Conservation (phyloP, 1,284 basidiomycete species). For the Fomes fomentarius region DNA sequence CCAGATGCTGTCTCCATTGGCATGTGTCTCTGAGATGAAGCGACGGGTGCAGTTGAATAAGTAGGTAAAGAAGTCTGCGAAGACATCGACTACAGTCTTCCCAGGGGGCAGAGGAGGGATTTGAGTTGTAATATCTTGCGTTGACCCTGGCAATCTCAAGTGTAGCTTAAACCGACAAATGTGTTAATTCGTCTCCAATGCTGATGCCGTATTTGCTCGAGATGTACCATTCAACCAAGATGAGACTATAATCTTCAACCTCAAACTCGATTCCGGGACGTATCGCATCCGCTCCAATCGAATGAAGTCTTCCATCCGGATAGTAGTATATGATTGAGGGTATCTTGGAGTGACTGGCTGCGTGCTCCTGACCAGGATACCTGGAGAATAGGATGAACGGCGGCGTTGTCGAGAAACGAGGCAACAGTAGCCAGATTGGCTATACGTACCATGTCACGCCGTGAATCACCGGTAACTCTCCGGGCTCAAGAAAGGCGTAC, state of each 20-base stretch:
- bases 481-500: slow-evolving; percentile 49
- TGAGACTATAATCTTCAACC: slow-evolving; percentile 50
- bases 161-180: no score
- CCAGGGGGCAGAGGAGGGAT: slow-evolving; percentile 49
- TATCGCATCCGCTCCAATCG: slow-evolving; percentile 57
- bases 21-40: slow-evolving; percentile 53
- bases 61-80: slow-evolving; percentile 57
- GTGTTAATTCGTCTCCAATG: no score
- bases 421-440: no score
- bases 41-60: slow-evolving; percentile 45
- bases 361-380: slow-evolving; percentile 45
- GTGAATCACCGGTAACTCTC: slow-evolving; percentile 48
- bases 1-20: slow-evolving; percentile 45
- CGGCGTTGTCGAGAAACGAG: no score
- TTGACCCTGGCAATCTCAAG: no score
- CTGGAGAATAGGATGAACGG: slow-evolving; percentile 29
- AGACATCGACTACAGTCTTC: slow-evolving; percentile 50
- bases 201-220: not conserved
- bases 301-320: slow-evolving; percentile 43
- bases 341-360: slow-evolving; percentile 52
- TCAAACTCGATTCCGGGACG: slow-evolving; percentile 42
- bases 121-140: slow-evolving; percentile 27
- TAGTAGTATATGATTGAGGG: slow-evolving; percentile 61
- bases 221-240: slow-evolving; percentile 55
- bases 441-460: slow-evolving; percentile 48